These are phyloP conservation scores for Pseudocercospora macadamiae DNA, from an alignment of 2,329 filamentous ascomycete species.

Conservation along the genomic window DNA sequence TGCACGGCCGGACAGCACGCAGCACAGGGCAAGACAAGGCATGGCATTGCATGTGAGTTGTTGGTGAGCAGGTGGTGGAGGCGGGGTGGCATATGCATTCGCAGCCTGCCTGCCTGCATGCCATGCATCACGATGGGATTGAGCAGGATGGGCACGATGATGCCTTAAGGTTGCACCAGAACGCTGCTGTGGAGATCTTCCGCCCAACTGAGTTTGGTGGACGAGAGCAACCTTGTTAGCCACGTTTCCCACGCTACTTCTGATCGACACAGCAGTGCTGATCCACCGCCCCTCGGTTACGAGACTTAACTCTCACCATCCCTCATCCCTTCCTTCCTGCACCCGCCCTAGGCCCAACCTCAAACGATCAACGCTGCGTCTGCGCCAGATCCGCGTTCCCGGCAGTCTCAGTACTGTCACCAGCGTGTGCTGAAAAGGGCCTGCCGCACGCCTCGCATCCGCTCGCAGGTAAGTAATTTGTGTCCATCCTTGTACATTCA, in stretches of 20 bases:
- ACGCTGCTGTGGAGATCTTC: neutral
- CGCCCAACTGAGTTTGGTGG: neutral
- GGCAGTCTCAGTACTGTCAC: neutral
- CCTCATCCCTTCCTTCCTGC: neutral
- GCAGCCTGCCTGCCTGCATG: neutral
- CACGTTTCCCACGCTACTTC: neutral
- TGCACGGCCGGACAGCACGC: no score
- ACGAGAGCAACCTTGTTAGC: slow-evolving; percentile 1
- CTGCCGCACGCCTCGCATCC: neutral
- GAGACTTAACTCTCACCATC: neutral
- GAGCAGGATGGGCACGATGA: no score
- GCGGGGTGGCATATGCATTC: no score
- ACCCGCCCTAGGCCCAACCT: neutral
- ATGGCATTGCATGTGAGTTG: no score
- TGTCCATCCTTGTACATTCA: neutral
- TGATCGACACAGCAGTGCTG: slow-evolving; percentile 3
- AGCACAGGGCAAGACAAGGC: no score
- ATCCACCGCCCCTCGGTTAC: neutral
- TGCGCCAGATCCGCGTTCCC: neutral
- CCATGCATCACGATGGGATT: neutral
- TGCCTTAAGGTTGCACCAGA: neutral
- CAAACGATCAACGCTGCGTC: slow-evolving; percentile 2
- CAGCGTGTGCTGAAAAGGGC: no score
- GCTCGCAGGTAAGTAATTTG: neutral
- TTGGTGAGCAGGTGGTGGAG: no score